phyloP scores from a whole-genome alignment of 345 rosid species.

The Corchorus olitorius region DNA sequence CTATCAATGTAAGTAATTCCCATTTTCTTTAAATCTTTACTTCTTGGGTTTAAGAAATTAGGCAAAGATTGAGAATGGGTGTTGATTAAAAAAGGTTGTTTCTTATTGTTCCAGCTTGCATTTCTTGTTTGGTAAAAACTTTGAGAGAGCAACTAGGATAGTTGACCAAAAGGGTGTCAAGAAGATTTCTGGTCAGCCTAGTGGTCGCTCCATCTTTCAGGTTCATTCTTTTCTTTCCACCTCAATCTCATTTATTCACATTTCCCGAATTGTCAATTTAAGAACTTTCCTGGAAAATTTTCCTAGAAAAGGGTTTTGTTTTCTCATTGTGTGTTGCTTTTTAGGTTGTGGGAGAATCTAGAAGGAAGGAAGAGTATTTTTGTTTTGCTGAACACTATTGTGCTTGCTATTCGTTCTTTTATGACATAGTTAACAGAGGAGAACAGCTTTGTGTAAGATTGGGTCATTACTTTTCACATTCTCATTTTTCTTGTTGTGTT shows the following conservation, averaged over 20 bases:
- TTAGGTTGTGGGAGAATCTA: constrained; percentile 87
- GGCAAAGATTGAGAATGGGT: not conserved
- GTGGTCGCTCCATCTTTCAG: constrained; percentile 83
- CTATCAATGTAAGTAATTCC: constrained; percentile 60
- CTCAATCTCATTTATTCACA: not conserved
- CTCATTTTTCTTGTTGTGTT: not conserved
- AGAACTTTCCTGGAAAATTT: not conserved
- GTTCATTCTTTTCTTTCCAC: constrained; percentile 29
- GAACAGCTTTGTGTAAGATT: constrained; percentile 79
- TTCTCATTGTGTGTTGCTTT: not conserved
- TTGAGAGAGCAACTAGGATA: constrained; percentile 78
- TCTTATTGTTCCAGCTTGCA: constrained; percentile 54
- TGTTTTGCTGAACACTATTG: constrained; percentile 80
- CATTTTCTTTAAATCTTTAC: not conserved
- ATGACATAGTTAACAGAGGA: constrained; percentile 82
- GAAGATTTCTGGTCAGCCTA: constrained; percentile 69
- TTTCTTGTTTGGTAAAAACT: constrained; percentile 86
- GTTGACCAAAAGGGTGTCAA: constrained; percentile 79
- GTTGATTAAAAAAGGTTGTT: not conserved
- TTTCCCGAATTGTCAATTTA: not conserved
- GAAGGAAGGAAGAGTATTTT: constrained; percentile 81
- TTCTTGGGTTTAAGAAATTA: not conserved
- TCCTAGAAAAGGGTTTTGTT: not conserved
- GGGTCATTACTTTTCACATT: not conserved
- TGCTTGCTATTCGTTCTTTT: constrained; percentile 88